Evolutionary conservation across 805 yeast genomes (phyloP).

Genomic region (Cyberlindnera euphorbiae): DNA sequence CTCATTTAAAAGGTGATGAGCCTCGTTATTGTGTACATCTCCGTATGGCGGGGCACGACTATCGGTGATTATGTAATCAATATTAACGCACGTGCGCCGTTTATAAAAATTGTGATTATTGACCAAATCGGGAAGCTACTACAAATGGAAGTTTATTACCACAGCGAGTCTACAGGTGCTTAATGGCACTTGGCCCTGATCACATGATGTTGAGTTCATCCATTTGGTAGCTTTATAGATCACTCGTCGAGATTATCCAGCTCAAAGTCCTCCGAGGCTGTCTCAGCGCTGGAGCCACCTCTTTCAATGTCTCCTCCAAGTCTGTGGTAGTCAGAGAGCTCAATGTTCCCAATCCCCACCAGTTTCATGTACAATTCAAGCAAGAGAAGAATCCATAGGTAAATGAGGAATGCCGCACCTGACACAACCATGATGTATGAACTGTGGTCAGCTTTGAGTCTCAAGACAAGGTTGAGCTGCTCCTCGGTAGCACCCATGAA

Average conservation of each 20-base stretch:
- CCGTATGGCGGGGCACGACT: too few species aligned
- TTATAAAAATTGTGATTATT: too few species aligned
- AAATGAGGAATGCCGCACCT: slow-evolving; percentile 69
- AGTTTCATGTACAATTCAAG: slow-evolving; percentile 52
- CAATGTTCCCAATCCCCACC: slow-evolving; percentile 8
- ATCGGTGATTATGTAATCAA: too few species aligned
- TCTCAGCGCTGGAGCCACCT: slow-evolving; percentile 5
- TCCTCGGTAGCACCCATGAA: slow-evolving; percentile 95
- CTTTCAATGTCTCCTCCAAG: slow-evolving; percentile 9
- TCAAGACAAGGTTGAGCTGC: slow-evolving; percentile 65
- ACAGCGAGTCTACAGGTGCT: too few species aligned
- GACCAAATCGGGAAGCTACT: too few species aligned
- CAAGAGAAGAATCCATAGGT: slow-evolving; percentile 59
- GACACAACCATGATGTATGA: slow-evolving; percentile 70
- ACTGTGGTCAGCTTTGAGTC: slow-evolving; percentile 78
- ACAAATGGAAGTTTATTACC: too few species aligned
- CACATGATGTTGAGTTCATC: too few species aligned
- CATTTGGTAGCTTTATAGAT: too few species aligned
- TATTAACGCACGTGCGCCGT: too few species aligned
- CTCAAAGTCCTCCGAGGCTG: slow-evolving; percentile 20
- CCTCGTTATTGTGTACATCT: too few species aligned
- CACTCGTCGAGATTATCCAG: slow-evolving; percentile 16
- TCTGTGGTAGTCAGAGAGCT: slow-evolving; percentile 10
- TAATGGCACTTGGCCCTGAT: too few species aligned
- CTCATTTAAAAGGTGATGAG: too few species aligned